Conservation (phyloP, 176 grass and related monocot species). For the Juncus effusus region DNA sequence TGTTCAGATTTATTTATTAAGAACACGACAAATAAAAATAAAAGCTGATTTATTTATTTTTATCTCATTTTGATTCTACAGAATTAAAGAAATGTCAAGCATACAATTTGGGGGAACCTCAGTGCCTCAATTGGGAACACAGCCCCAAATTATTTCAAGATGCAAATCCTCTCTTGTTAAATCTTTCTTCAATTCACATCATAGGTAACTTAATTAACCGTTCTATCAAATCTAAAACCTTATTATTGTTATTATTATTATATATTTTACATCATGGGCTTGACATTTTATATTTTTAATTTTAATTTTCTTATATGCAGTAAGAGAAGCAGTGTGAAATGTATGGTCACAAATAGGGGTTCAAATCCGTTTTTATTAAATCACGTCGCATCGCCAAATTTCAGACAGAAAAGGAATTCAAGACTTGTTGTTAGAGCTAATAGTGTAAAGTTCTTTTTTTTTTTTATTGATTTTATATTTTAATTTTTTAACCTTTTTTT, state of each 20-base stretch:
- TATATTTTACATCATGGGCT: neutral
- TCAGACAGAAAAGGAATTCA: conserved; percentile 43
- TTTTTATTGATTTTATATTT: conserved; percentile 6
- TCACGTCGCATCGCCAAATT: conserved; percentile 37
- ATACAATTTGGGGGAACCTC: conserved; percentile 48
- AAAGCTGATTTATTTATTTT: too few species aligned
- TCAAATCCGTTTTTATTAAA: conserved; percentile 43
- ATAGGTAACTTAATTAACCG: conserved; percentile 38
- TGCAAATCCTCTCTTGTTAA: conserved; percentile 23
- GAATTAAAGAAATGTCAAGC: conserved; percentile 36
- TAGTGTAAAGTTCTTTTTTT: conserved; percentile 47
- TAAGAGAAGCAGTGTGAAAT: conserved; percentile 41
- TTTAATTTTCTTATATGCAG: conserved; percentile 47
- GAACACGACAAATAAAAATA: too few species aligned
- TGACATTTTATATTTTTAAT: conserved; percentile 1
- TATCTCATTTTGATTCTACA: too few species aligned
- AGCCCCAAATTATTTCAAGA: conserved; percentile 30
- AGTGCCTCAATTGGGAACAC: conserved; percentile 54
- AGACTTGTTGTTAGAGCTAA: conserved; percentile 81
- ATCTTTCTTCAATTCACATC: conserved; percentile 29
- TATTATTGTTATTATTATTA: neutral
- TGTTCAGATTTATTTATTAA: too few species aligned
- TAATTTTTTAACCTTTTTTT: conserved; percentile 4
- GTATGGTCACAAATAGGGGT: conserved; percentile 41
- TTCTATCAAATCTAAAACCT: neutral